Evolutionary conservation across 768 basidiomycete species (phyloP), one percentile per base, ranked within the genome.

Genomic region (Leccinum subtestaceum): DNA sequence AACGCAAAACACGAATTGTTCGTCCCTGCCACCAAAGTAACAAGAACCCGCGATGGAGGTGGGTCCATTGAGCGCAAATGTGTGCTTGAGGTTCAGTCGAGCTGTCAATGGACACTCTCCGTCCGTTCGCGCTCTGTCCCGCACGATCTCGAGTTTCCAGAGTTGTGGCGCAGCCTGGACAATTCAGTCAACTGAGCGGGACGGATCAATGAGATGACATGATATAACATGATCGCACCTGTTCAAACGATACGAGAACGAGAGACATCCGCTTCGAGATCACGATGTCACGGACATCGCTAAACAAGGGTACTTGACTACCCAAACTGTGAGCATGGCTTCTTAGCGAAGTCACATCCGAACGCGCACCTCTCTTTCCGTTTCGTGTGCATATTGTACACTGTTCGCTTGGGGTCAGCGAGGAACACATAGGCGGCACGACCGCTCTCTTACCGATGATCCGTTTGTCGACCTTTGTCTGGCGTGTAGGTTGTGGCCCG

Each of bases 21-120:
- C 87, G 57, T 88, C 84, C 58, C 78, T 82, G 15, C 91, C 91
- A 27, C 89, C 90, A 61, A 93, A 91, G 70, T 91, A 89, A 61
- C 88, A 89, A 7, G 87, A 84, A 0, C 91, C 91, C 0, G 88
- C 86, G 65, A 91, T 90, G 59, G 89, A 84, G 25, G 88, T 86
- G 10, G 78, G 65, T 3, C 72, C 72, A 66, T 85, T 89, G 10
- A 88, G 86, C 27, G 59, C 62, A 78, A 90, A 92, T 0, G 88
- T 86, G 61, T 90, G 89, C 52, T 85, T 84, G 38, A 78, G 72
- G 25, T 55, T 62, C 19, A 73, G 59, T 25, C 72, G 69, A 5
- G 64, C 63, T n/a, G 61, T 63, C 67, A 58, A 17, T 17, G 56
- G 52, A 5, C 57, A 58, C 11, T 19, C 34, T 1, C 62, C 56